Base-by-base conservation (phyloP, 768 basidiomycete genomes). In the Serendipita sp. region DNA sequence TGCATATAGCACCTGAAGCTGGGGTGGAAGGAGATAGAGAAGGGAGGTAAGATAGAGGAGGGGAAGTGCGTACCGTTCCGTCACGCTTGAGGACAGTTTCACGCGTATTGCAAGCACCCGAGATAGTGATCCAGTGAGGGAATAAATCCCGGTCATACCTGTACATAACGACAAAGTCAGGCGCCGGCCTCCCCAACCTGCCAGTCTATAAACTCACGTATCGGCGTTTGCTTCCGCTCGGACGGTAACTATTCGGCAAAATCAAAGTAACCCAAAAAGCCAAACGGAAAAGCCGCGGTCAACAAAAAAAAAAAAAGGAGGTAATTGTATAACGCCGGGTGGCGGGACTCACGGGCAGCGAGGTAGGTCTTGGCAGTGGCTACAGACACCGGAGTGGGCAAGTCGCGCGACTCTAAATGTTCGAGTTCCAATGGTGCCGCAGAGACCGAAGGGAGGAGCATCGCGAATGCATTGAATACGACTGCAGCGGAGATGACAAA, bases 51-150 rank as follows among this genome's bases (percentile, higher is more conserved):
- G 37, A 40, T 6, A 5, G 6, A 40, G 1, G 37, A 5, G 6
- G 37, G 6, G 37, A 40, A 16, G 15, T 15, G 13, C 55, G 27
- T 60, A 60, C 55, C 27, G 72, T 71, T 2, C 72, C 72, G 48
- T 72, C 74, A 18, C 72, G 67, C 62, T 68, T 73, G 40, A 74
- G 68, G n/a, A 73, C 72, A 3, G 69, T 80, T 69, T 81, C 79
- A 46, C 80, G 72, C 2, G 81, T 80, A 68, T 81, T 74, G 69
- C 81, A 82, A 1, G 68, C 74, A 31, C 81, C 81, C 1, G 76
- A 78, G 66, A 81, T 79, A 80, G 63, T 15, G 45, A 63, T 63
- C 66, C 66, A 66, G 36, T 62, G 64, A 15, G 52, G 52, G 55
- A 66, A 66, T 6, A 65, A 50, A 44, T 44, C 65, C 0, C 66